phyloP scores from a whole-genome alignment of 257 asterid species.

The Forsythia suspensa region DNA sequence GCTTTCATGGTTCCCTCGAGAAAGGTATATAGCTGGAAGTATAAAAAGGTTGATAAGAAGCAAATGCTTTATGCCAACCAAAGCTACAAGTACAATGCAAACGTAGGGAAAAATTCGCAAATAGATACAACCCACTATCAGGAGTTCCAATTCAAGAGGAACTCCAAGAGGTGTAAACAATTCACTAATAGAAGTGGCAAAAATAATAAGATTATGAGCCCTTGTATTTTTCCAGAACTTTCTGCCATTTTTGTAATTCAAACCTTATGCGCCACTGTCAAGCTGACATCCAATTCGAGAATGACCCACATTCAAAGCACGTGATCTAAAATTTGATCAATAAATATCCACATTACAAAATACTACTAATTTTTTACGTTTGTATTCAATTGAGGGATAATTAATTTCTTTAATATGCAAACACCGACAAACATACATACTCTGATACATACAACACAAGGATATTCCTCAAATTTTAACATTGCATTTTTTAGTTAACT shows the following conservation, averaged over 20 bases:
- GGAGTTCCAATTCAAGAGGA: constrained; percentile 2
- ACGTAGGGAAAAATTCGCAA: background rate
- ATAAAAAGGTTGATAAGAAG: constrained; percentile 21
- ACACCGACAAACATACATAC: constrained; percentile 1
- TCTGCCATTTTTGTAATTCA: background rate
- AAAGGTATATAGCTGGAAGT: constrained; percentile 80
- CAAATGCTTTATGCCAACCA: constrained; percentile 7
- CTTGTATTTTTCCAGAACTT: constrained; percentile 2
- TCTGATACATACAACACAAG: background rate
- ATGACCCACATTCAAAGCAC: background rate
- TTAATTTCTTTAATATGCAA: constrained; percentile 9
- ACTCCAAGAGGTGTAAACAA: constrained; percentile 3
- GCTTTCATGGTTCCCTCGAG: constrained; percentile 99
- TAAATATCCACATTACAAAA: background rate
- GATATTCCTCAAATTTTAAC: background rate
- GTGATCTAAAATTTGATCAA: background rate
- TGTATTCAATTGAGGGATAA: constrained; percentile 1
- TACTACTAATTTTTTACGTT: background rate
- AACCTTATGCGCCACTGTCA: background rate
- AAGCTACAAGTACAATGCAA: background rate
- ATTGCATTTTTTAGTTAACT: background rate
- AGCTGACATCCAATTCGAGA: constrained; percentile 9
- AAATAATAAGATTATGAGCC: background rate
- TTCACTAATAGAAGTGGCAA: background rate
- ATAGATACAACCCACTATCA: background rate